phyloP scores from a whole-genome alignment of 2,329 filamentous ascomycete genomes.

The Fusarium lyarnte region DNA sequence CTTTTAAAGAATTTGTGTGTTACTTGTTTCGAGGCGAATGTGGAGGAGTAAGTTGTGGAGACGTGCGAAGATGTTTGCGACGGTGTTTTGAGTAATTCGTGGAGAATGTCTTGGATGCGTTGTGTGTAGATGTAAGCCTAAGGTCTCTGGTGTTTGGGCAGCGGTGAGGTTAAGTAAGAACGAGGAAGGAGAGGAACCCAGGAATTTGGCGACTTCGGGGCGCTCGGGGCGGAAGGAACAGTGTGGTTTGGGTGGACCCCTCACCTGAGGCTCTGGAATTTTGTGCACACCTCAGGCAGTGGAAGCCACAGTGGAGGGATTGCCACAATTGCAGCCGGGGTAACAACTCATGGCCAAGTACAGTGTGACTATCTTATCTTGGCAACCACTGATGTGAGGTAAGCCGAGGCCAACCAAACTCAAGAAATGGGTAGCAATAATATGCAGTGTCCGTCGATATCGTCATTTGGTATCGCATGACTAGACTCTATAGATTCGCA shows the following conservation, averaged over 20 bases:
- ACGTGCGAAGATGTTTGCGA: constrained; percentile 14
- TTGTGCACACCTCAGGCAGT: constrained; percentile 18
- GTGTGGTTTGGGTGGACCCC: constrained; percentile 27
- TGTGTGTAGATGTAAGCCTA: constrained; percentile 9
- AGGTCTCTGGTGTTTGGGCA: constrained; percentile 22
- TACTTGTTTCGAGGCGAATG: constrained; percentile 4
- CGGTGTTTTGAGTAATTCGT: not conserved
- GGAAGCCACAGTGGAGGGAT: constrained; percentile 12
- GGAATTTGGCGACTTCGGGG: constrained; percentile 32
- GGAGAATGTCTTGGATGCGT: constrained; percentile 13
- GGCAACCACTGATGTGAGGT: constrained; percentile 15
- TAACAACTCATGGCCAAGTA: not conserved
- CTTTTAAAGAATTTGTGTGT: constrained; percentile 7
- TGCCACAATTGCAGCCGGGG: constrained; percentile 25
- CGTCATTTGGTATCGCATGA: constrained; percentile 5
- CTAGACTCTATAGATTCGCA: not conserved
- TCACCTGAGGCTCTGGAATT: constrained; percentile 38
- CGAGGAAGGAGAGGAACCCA: constrained; percentile 21
- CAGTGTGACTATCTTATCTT: constrained; percentile 26
- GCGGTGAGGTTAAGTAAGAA: constrained; percentile 33
- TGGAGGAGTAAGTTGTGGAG: not conserved
- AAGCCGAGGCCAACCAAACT: not conserved
- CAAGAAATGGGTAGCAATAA: not conserved
- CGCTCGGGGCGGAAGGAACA: constrained; percentile 27
- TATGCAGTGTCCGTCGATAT: constrained; percentile 4